phyloP scores from a whole-genome alignment of 768 basidiomycete species.

The Hypholoma fasciculare region DNA sequence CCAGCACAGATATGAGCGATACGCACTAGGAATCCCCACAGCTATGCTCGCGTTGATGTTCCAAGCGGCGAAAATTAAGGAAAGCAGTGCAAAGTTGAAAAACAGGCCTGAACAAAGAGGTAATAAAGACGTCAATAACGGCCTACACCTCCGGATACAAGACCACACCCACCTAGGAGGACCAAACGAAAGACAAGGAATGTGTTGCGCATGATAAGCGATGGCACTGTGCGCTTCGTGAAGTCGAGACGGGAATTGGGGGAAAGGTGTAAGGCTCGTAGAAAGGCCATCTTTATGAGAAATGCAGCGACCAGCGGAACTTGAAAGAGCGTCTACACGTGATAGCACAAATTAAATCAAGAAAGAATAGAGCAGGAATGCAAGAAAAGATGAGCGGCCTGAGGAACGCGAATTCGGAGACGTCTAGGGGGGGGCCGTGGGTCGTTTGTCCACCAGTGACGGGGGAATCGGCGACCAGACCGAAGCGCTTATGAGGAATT shows the following conservation, averaged over 20 bases:
- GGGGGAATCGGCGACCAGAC: conserved; percentile 4
- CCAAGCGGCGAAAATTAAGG: conserved; percentile 60
- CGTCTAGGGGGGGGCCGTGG: no score
- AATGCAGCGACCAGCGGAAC: conserved; percentile 13
- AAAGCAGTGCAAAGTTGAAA: conserved; percentile 49
- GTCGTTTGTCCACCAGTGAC: conserved; percentile 29
- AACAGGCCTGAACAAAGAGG: conserved; percentile 39
- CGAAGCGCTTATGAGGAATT: conserved; percentile 4
- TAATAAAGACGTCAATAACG: not conserved
- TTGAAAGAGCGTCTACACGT: conserved; percentile 2
- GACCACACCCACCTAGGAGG: conserved; percentile 48
- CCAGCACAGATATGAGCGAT: not conserved
- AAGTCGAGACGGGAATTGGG: not conserved
- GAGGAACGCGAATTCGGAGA: no score
- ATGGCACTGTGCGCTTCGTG: not conserved
- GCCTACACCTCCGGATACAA: not conserved
- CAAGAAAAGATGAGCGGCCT: conserved; percentile 1
- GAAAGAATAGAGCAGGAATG: conserved; percentile 11
- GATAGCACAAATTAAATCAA: conserved; percentile 1
- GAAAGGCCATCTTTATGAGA: conserved; percentile 16
- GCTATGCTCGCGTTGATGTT: conserved; percentile 42
- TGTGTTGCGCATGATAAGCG: conserved; percentile 39
- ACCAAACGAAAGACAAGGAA: conserved; percentile 60
- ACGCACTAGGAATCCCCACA: conserved; percentile 37
- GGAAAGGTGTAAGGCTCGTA: conserved; percentile 6